These are phyloP conservation scores for Trametes gibbosa DNA, from an alignment of 768 basidiomycete species.

Conservation along the genomic window DNA sequence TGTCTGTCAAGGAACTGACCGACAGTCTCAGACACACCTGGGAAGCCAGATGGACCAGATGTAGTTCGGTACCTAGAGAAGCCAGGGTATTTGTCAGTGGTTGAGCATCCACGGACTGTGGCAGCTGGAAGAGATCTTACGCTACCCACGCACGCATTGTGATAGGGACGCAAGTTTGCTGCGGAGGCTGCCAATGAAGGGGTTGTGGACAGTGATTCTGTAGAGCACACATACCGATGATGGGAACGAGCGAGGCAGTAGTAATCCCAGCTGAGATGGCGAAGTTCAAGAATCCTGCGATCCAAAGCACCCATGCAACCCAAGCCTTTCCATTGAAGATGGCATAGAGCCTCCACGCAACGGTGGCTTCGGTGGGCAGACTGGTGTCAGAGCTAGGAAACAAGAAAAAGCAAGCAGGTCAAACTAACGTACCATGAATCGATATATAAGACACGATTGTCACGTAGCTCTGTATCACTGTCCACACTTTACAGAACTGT, in stretches of 20 bases:
- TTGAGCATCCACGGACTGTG: not conserved
- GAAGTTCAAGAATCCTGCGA: slow-evolving; percentile 21
- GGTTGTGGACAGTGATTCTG: not conserved
- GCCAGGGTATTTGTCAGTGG: not conserved
- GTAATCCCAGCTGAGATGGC: slow-evolving; percentile 22
- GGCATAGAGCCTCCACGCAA: slow-evolving; percentile 27
- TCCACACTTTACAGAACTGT: slow-evolving; percentile 30
- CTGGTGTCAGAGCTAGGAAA: too few species aligned
- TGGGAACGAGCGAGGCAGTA: slow-evolving; percentile 23
- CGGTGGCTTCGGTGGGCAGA: slow-evolving; percentile 17
- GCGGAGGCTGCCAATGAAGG: not conserved
- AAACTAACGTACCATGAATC: slow-evolving; percentile 23
- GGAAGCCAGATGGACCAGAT: slow-evolving; percentile 30
- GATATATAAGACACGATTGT: slow-evolving; percentile 30
- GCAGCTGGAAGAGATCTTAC: slow-evolving; percentile 11
- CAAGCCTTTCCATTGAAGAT: slow-evolving; percentile 25
- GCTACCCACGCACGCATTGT: slow-evolving; percentile 27
- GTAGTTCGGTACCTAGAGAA: slow-evolving; percentile 23
- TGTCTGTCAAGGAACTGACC: too few species aligned
- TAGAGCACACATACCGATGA: slow-evolving; percentile 19
- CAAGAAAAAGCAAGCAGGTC: too few species aligned
- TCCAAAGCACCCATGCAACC: slow-evolving; percentile 25
- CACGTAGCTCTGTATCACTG: slow-evolving; percentile 25
- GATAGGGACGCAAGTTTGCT: slow-evolving; percentile 24
- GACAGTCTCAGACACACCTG: slow-evolving; percentile 11